Percentiles rank a stretch among this genome's conserved stretches.
Evolutionary conservation across 2,329 filamentous ascomycete genomes (phyloP).

Genomic region (Colletotrichum lupini): DNA sequence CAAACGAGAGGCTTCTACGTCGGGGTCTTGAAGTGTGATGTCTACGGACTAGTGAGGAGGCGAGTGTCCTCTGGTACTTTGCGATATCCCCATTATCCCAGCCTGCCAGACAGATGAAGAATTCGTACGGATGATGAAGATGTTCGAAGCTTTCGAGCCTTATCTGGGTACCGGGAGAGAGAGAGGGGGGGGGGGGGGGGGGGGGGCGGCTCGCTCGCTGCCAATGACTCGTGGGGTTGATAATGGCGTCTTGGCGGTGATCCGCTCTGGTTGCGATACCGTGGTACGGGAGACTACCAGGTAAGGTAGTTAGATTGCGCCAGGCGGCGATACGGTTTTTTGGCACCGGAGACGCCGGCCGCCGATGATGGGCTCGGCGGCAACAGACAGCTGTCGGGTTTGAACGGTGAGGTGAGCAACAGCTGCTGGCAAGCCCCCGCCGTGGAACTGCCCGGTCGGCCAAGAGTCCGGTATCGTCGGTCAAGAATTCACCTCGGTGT

Average conservation of each 20-base stretch:
- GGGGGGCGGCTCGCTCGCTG: background rate
- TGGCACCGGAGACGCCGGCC: background rate
- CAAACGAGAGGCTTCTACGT: too few species aligned
- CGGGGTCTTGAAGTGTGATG: too few species aligned
- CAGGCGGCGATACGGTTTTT: background rate
- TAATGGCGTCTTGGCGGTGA: constrained; percentile 19
- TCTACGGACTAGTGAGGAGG: too few species aligned
- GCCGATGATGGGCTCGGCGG: background rate
- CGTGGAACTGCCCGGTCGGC: background rate
- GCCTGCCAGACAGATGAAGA: too few species aligned
- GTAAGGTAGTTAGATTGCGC: background rate
- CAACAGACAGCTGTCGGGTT: background rate
- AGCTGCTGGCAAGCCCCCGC: background rate
- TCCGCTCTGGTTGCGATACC: background rate
- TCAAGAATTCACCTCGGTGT: background rate
- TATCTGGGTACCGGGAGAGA: background rate
- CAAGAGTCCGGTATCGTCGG: background rate
- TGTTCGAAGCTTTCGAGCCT: background rate
- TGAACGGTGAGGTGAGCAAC: background rate
- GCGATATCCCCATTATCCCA: too few species aligned
- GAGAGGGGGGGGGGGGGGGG: too few species aligned
- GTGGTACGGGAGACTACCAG: background rate
- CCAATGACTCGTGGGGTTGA: constrained; percentile 23
- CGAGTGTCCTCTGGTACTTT: too few species aligned
- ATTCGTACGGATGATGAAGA: background rate